These are phyloP conservation scores for Cyclanthera cordifolia DNA, from an alignment of 306 rosid species.

Conservation along the genomic window DNA sequence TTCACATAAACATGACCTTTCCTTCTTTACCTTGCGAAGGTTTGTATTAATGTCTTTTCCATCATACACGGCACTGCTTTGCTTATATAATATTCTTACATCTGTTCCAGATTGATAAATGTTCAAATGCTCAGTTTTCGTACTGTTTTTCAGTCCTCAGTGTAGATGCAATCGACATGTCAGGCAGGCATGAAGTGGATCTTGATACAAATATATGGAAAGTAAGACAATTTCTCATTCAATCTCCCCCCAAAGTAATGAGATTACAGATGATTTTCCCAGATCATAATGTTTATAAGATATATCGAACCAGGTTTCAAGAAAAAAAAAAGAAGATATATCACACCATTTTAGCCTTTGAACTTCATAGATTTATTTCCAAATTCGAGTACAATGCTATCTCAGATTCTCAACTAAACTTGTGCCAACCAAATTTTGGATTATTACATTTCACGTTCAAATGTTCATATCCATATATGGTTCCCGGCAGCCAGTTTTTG, in stretches of 20 bases:
- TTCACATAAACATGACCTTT: conserved; percentile 84
- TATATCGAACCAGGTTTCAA: too few species aligned
- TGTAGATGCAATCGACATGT: conserved; percentile 94
- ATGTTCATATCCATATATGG: neutral
- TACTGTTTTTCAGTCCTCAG: conserved; percentile 53
- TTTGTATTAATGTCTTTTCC: conserved; percentile 23
- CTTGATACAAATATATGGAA: conserved; percentile 96
- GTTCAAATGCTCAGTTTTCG: conserved; percentile 11
- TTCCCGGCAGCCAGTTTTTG: neutral
- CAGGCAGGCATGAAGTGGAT: conserved; percentile 98
- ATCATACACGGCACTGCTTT: neutral
- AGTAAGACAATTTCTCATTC: conserved; percentile 30
- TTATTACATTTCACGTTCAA: neutral
- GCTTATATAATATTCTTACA: neutral
- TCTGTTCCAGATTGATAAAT: neutral
- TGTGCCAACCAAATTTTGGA: neutral
- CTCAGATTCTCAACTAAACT: neutral
- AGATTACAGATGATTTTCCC: too few species aligned
- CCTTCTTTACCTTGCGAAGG: conserved; percentile 97
- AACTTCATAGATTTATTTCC: too few species aligned
- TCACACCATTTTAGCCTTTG: too few species aligned
- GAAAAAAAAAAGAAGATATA: too few species aligned
- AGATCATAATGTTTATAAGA: too few species aligned
- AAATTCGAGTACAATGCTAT: too few species aligned
- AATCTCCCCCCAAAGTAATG: neutral